Conservation (phyloP, 129 eudicot genomes). For the Erigeron canadensis region DNA sequence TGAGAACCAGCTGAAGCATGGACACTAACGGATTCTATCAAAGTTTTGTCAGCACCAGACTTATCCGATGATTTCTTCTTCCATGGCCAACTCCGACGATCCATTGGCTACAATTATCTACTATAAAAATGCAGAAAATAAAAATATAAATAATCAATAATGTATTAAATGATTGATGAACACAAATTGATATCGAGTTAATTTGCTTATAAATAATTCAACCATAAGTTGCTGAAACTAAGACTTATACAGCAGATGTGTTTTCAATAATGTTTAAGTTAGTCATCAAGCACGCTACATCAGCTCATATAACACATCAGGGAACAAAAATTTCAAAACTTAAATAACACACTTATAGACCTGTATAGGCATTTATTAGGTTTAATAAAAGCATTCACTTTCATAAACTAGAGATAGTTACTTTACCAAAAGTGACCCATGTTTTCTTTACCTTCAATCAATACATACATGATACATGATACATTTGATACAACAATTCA, state of each 20-base stretch:
- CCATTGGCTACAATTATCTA: slow-evolving; percentile 54
- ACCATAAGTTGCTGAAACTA: slow-evolving; percentile 6
- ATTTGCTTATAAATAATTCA: neutral
- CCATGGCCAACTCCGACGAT: slow-evolving; percentile 98
- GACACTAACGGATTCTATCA: slow-evolving; percentile 49
- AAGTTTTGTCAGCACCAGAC: slow-evolving; percentile 56
- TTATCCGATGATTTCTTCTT: slow-evolving; percentile 93
- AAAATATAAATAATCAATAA: neutral
- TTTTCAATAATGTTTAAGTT: slow-evolving; percentile 7
- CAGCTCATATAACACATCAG: slow-evolving; percentile 10
- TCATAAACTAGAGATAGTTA: slow-evolving; percentile 16
- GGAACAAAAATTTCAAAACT: slow-evolving; percentile 16
- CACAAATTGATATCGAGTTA: slow-evolving; percentile 9
- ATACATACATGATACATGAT: neutral
- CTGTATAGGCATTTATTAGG: slow-evolving; percentile 27
- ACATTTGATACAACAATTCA: slow-evolving; percentile 11
- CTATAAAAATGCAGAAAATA: slow-evolving; percentile 23
- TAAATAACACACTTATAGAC: slow-evolving; percentile 18
- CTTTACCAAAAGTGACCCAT: slow-evolving; percentile 3
- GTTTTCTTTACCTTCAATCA: slow-evolving; percentile 18
- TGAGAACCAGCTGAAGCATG: slow-evolving; percentile 49
- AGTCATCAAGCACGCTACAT: neutral
- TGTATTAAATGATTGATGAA: slow-evolving; percentile 8
- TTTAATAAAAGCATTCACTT: slow-evolving; percentile 30
- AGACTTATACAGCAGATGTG: slow-evolving; percentile 11